Conservation (phyloP, 352 stramenopile species). For the Pythium dissotocum region DNA sequence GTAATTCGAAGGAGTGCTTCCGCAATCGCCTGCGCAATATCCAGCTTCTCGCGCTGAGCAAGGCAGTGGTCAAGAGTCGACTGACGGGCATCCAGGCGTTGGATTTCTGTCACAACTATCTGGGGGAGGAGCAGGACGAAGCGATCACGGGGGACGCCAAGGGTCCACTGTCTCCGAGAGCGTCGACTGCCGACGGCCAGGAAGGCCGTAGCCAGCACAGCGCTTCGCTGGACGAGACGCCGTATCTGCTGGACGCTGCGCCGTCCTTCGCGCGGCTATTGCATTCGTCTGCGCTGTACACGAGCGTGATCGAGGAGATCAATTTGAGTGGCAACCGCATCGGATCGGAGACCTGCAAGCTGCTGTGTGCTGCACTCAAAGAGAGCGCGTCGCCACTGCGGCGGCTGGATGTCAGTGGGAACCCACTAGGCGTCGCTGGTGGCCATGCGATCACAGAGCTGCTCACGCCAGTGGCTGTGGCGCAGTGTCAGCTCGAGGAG, state of each 20-base stretch:
- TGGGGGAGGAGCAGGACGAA: slow-evolving; percentile 36
- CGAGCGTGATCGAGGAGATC: slow-evolving; percentile 50
- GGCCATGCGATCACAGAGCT: slow-evolving; percentile 55
- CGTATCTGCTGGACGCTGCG: slow-evolving; percentile 47
- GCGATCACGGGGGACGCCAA: slow-evolving; percentile 9
- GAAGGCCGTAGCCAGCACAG: neutral
- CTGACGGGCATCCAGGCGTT: slow-evolving; percentile 43
- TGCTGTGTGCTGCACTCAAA: slow-evolving; percentile 55
- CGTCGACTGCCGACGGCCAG: neutral
- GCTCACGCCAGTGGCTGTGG: slow-evolving; percentile 26
- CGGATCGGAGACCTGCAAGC: slow-evolving; percentile 52
- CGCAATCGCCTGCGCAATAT: slow-evolving; percentile 66
- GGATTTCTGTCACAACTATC: slow-evolving; percentile 56
- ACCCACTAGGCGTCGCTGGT: slow-evolving; percentile 50
- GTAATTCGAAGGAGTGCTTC: slow-evolving; percentile 61
- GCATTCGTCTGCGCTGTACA: slow-evolving; percentile 48
- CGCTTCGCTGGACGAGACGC: slow-evolving; percentile 33
- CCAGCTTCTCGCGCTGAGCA: slow-evolving; percentile 54
- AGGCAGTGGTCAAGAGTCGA: slow-evolving; percentile 50
- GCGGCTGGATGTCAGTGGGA: slow-evolving; percentile 48
- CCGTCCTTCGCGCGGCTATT: slow-evolving; percentile 48
- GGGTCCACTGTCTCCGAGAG: neutral
- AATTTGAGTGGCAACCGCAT: slow-evolving; percentile 63
- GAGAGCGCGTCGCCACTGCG: slow-evolving; percentile 38
- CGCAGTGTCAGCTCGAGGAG: slow-evolving; percentile 39